Evolutionary conservation across 331 rosid genomes (phyloP).

Genomic region (Saraca asoca): DNA sequence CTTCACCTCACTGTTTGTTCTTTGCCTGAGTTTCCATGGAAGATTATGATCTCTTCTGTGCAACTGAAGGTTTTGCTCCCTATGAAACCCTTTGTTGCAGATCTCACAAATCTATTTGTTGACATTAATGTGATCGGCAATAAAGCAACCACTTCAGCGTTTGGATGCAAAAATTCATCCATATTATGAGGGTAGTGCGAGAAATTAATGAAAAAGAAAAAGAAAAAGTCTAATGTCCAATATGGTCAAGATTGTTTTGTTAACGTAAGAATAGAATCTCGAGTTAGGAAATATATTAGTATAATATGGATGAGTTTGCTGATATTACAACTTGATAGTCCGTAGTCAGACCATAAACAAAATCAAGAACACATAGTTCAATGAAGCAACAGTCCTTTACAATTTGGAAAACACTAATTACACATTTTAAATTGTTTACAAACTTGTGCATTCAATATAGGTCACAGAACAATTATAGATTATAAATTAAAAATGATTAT

Average conservation of each 20-base stretch:
- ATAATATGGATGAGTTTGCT: too few relatives aligned
- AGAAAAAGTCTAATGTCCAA: too few relatives aligned
- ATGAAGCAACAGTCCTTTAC: slow-evolving; percentile 27
- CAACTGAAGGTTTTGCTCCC: slow-evolving; percentile 82
- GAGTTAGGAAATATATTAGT: too few relatives aligned
- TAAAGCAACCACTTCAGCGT: slow-evolving; percentile 73
- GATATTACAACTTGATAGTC: too few relatives aligned
- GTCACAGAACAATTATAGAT: too few relatives aligned
- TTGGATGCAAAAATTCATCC: slow-evolving; percentile 37
- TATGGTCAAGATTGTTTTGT: too few relatives aligned
- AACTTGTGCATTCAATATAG: too few relatives aligned
- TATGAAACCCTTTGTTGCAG: slow-evolving; percentile 84
- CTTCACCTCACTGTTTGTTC: slow-evolving; percentile 66
- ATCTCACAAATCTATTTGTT: slow-evolving; percentile 84
- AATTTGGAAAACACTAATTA: too few relatives aligned
- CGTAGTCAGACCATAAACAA: slow-evolving; percentile 24
- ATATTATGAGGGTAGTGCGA: slow-evolving; percentile 17
- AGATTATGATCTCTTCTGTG: slow-evolving; percentile 88
- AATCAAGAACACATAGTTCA: neutral
- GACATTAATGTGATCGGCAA: slow-evolving; percentile 87
- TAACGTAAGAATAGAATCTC: too few relatives aligned
- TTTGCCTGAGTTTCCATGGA: slow-evolving; percentile 85
- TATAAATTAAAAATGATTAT: too few relatives aligned
- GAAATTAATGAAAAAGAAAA: neutral
- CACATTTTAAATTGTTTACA: too few relatives aligned